Percentiles rank a stretch among this genome's conserved stretches.
phyloP scores from a whole-genome alignment of 116 monocot genomes.

The Papilionanthe hybrid region DNA sequence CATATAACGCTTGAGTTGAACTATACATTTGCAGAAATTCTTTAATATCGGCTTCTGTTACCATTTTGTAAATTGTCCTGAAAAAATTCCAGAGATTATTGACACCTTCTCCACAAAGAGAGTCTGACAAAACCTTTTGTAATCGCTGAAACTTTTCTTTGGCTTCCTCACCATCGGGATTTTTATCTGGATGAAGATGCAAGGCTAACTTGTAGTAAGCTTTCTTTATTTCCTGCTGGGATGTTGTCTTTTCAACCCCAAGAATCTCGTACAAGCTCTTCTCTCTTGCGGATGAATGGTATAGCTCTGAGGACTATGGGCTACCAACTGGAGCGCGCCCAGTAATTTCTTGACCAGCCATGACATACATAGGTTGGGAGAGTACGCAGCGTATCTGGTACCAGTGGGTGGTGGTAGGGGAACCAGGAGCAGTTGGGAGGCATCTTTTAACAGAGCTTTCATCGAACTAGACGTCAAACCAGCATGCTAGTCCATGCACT shows the following conservation, averaged over 20 bases:
- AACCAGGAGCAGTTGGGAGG: conserved; percentile 86
- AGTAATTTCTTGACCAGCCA: conserved; percentile 97
- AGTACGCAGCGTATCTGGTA: conserved; percentile 91
- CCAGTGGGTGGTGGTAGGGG: conserved; percentile 96
- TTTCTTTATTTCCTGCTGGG: conserved; percentile 85
- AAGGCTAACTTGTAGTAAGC: conserved; percentile 92
- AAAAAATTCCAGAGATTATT: conserved; percentile 71
- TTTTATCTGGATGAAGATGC: conserved; percentile 93
- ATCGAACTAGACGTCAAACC: conserved; percentile 98
- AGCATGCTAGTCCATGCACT: conserved; percentile 95
- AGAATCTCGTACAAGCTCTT: conserved; percentile 27
- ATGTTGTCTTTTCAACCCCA: conserved; percentile 69
- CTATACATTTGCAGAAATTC: no score
- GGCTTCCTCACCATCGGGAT: conserved; percentile 88
- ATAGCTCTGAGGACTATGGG: conserved; percentile 94
- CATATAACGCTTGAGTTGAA: no score
- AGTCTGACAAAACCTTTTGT: conserved; percentile 87
- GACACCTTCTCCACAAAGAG: conserved; percentile 57
- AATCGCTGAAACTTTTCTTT: conserved; percentile 89
- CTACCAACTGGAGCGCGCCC: conserved; percentile 71
- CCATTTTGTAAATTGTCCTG: conserved; percentile 65
- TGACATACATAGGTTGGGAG: conserved; percentile 80
- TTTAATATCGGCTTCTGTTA: no score
- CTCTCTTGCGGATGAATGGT: conserved; percentile 81
- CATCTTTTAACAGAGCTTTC: conserved; percentile 91